phyloP scores from a whole-genome alignment of 306 rosid species.

The Phaseolus lunatus region DNA sequence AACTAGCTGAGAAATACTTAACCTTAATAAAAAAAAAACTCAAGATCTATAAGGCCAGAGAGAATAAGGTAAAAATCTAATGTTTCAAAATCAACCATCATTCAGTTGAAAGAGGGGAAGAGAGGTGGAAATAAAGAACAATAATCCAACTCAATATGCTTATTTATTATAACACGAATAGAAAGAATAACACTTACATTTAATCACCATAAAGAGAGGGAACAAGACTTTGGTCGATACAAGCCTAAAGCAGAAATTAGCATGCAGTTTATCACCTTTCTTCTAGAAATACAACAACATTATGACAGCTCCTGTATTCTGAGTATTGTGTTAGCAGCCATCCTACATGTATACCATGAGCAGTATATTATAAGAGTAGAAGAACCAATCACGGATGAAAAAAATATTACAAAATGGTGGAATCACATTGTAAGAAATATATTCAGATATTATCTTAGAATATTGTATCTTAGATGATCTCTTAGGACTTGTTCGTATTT shows the following conservation, averaged over 20 bases:
- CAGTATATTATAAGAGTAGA: neutral
- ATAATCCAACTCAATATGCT: neutral
- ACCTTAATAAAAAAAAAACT: neutral
- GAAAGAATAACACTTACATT: slow-evolving; percentile 27
- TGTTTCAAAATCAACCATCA: neutral
- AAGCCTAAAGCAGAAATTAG: slow-evolving; percentile 34
- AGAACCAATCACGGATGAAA: neutral
- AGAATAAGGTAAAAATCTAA: slow-evolving; percentile 22
- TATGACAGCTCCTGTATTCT: neutral
- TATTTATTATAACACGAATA: neutral
- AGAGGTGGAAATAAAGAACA: neutral
- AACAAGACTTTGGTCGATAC: slow-evolving; percentile 7
- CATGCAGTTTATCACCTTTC: slow-evolving; percentile 5
- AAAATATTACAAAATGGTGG: neutral
- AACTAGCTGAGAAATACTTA: slow-evolving; percentile 1
- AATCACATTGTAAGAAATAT: neutral
- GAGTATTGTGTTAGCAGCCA: slow-evolving; percentile 20
- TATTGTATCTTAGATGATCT: no score
- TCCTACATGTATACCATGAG: neutral
- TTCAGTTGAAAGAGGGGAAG: neutral
- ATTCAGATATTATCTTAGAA: no score
- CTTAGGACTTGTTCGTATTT: no score
- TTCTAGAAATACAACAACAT: neutral
- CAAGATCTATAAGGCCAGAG: slow-evolving; percentile 1
- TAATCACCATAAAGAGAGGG: neutral